phyloP scores from a whole-genome alignment of 2,329 filamentous ascomycete genomes.

The Aspergillus fructus region DNA sequence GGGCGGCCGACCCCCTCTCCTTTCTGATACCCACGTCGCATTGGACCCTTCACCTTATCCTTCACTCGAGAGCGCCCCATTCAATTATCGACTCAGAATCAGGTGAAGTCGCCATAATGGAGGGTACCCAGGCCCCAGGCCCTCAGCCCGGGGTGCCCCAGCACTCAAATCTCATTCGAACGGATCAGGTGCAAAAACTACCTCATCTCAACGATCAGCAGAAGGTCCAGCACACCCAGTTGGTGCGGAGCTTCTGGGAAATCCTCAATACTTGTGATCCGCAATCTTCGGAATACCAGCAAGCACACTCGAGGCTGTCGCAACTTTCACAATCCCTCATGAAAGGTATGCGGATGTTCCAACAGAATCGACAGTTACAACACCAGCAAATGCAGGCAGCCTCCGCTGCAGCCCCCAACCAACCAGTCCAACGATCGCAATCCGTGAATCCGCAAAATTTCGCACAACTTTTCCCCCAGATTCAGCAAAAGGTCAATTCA shows the following conservation, averaged over 20 bases:
- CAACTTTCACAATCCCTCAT: conserved; percentile 54
- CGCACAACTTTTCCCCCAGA: conserved; percentile 44
- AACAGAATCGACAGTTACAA: conserved; percentile 38
- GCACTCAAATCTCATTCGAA: conserved; percentile 50
- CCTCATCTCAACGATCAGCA: conserved; percentile 54
- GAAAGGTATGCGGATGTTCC: conserved; percentile 50
- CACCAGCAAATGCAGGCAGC: conserved; percentile 30
- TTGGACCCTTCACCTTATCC: not conserved
- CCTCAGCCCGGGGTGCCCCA: conserved; percentile 36
- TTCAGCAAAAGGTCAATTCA: conserved; percentile 47
- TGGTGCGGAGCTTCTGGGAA: conserved; percentile 56
- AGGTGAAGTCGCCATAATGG: conserved; percentile 24
- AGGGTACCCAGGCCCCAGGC: conserved; percentile 31
- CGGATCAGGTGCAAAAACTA: conserved; percentile 54
- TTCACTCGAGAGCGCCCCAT: not conserved
- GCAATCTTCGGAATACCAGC: conserved; percentile 50
- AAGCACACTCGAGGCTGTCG: conserved; percentile 52
- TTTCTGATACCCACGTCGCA: conserved; percentile 4
- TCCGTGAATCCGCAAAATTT: conserved; percentile 41
- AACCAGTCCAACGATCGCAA: conserved; percentile 31
- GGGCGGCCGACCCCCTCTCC: conserved; percentile 1
- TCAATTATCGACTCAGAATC: not conserved
- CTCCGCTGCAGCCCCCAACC: conserved; percentile 19
- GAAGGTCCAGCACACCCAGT: conserved; percentile 56
- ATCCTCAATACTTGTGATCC: conserved; percentile 49